Evolutionary conservation across 2,329 filamentous ascomycete genomes (phyloP), one percentile per base, ranked within the genome.

Genomic region (Colletotrichum incanum): DNA sequence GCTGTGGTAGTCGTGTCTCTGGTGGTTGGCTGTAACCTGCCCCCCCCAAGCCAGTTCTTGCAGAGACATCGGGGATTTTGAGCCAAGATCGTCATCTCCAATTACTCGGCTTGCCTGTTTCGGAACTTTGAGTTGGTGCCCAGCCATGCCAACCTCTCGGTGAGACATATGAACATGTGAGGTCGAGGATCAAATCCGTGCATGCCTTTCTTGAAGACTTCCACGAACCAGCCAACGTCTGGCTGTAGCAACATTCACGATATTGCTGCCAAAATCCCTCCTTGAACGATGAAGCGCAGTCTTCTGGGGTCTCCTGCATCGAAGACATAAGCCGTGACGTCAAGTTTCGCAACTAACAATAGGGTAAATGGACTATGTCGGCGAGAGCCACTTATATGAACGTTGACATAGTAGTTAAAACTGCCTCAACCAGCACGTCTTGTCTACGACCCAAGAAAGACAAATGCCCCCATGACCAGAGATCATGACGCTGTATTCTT

Each of bases 71-170:
- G 37, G 34, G 18, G 34, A 6, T 41, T 58, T 26, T 26, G 37
- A 58, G 37, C 31, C n/a, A 23, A 26, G 55, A 26, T 23, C n/a
- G n/a, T 18, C 55, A 58, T 41, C 34, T 58, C 37, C 55, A 58
- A 41, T 8, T 23, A 3, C n/a, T 41, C 55, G 37, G 55, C 55
- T 41, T 58, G 14, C n/a, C 37, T 26, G 20, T 37, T 26, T 39
- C 55, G 37, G 55, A 26, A 14, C 31, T 23, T 23, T n/a, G 7
- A n/a, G 20, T 37, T 23, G 31, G 12, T 8, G 6, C 34, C 8
- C 20, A n/a, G 9, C 4, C 2, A 26, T 31, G 12, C 8, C n/a
- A 26, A n/a, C 6, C 6, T 12, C 20, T 8, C 54, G 12, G 8
- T 39, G 14, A 23, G 34, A 16, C 31, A 20, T 39, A 31, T 20